phyloP scores from a whole-genome alignment of 192 early-diverging fungal genomes.

The Lobosporangium transversale region DNA sequence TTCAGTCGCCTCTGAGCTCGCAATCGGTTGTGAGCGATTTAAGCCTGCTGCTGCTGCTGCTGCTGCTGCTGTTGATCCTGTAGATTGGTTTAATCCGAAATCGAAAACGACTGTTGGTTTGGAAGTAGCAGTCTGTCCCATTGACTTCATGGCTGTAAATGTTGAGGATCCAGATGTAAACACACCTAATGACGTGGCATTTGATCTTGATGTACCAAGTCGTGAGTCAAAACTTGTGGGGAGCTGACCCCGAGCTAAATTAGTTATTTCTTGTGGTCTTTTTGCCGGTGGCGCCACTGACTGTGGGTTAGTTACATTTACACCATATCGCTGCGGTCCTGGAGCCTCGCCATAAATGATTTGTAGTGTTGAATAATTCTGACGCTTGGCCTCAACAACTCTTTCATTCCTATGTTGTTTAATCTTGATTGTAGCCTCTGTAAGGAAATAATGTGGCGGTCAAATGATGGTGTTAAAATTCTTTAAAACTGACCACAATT shows the following conservation, averaged over 20 bases:
- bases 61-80: not conserved
- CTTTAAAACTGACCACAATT: too few relatives aligned
- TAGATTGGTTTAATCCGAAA: slow-evolving; percentile 2
- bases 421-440: slow-evolving; percentile 17
- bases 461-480: too few relatives aligned
- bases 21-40: too few relatives aligned
- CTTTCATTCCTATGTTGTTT: slow-evolving; percentile 33
- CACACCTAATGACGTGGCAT: not conserved
- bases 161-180: not conserved
- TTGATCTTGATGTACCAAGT: not conserved
- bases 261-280: not conserved
- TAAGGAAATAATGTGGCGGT: not conserved
- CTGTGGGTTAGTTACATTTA: not conserved
- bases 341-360: slow-evolving; percentile 39
- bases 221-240: not conserved
- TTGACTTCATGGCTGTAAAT: not conserved
- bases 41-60: not conserved
- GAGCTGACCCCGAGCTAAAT: not conserved
- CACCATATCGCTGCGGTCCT: slow-evolving; percentile 3
- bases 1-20: too few relatives aligned
- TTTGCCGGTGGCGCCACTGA: not conserved
- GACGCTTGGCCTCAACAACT: slow-evolving; percentile 37
- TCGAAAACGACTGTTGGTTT: not conserved
- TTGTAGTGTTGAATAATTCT: slow-evolving; percentile 5
- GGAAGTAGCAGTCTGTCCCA: not conserved